Evolutionary conservation across 805 yeast genomes (phyloP).

Genomic region (Ogataea nakhonphanomensis): DNA sequence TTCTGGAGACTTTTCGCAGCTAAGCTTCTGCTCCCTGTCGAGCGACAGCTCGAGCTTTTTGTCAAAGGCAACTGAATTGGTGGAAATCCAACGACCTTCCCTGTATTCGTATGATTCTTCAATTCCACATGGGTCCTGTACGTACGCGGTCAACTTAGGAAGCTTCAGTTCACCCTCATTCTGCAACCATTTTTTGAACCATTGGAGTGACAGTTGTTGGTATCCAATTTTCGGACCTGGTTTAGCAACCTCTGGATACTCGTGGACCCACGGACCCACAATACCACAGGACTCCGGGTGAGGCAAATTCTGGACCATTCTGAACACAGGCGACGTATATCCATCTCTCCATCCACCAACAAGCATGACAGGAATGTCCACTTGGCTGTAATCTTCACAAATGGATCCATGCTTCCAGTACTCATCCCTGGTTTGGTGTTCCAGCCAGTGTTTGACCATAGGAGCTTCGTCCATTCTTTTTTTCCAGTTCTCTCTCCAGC

Average conservation of each 20-base stretch:
- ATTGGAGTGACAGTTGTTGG: slow-evolving; percentile 38
- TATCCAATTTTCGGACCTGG: slow-evolving; percentile 45
- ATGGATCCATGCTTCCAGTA: slow-evolving; percentile 49
- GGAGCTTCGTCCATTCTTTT: slow-evolving; percentile 38
- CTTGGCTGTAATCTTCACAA: slow-evolving; percentile 38
- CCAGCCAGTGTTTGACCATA: slow-evolving; percentile 40
- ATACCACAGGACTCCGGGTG: slow-evolving; percentile 37
- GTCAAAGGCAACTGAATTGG: slow-evolving; percentile 16
- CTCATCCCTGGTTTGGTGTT: slow-evolving; percentile 42
- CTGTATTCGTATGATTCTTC: slow-evolving; percentile 36
- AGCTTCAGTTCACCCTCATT: slow-evolving; percentile 24
- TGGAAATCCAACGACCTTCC: slow-evolving; percentile 40
- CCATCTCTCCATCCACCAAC: slow-evolving; percentile 50
- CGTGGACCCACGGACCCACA: slow-evolving; percentile 50
- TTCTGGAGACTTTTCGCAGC: background rate
- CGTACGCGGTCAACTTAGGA: slow-evolving; percentile 38
- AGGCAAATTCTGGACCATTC: slow-evolving; percentile 41
- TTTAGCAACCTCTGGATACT: slow-evolving; percentile 45
- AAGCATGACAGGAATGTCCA: slow-evolving; percentile 42
- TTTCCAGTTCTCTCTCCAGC: slow-evolving; percentile 42
- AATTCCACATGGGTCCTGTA: slow-evolving; percentile 42
- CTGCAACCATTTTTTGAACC: slow-evolving; percentile 40
- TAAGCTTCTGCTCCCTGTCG: slow-evolving; percentile 12
- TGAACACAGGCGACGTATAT: slow-evolving; percentile 41
- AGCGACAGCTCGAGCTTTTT: slow-evolving; percentile 17